Evolutionary conservation across 1,139 yeast species (phyloP), one percentile per base, ranked within the genome.

Genomic region (Saccharomyces hybrid): DNA sequence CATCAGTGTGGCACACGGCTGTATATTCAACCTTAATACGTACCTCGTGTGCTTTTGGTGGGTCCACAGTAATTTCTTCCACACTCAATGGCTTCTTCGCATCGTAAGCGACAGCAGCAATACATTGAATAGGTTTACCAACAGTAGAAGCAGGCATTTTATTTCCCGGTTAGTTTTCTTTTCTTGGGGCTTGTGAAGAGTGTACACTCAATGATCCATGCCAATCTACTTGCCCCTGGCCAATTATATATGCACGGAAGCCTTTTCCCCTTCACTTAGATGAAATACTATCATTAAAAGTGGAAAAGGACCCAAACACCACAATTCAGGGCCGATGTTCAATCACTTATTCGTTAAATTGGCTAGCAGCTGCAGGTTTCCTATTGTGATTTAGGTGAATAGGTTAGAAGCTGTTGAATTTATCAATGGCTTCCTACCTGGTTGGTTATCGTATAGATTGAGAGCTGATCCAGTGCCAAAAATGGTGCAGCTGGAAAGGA

Each of bases 1-100:
- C 98, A 71, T 93, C 99, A 49, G 99, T 93, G 77, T 93, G 99
- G 73, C 99, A 93, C 50, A 93, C 96, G 70, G 98, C 99, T 46
- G 97, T 88, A 76, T 87, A 80, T 53, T 78, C 78, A 58, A 93
- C 75, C 75, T 89, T 87, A 73, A 93, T 88, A 73, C 99, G 86
- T 53, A 93, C 98, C 75, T 93, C 99, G 70, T 93, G 97, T 51
- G 97, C 97, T 71, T 82, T 86, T 63, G 99, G 99, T 38, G 99
- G 89, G 31, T 81, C 85, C 49, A 95, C 99, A 69, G 86, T 91
- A 62, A 93, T 79, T 56, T 87, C 89, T 74, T 95, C 99, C 59
- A 93, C 80, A 50, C 83, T 67, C 65, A 93, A 79, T 57, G 96
- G 97, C 73, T 89, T 82, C 49, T 81, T 85, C 34, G 98, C 95